phyloP scores from a whole-genome alignment of 2,329 filamentous ascomycete genomes.

The Ampelomyces quisqualis region DNA sequence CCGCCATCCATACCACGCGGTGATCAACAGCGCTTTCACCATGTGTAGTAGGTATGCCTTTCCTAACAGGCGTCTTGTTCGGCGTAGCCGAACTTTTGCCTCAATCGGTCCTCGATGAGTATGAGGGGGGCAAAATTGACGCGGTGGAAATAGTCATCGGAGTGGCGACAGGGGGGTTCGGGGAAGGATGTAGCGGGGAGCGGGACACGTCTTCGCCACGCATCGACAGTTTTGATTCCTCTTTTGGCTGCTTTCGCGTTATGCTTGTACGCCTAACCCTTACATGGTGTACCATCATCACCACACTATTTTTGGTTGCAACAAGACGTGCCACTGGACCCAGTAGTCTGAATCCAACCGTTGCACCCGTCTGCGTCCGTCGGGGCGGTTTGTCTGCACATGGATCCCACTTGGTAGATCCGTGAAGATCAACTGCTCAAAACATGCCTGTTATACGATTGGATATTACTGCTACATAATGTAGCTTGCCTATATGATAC shows the following conservation, averaged over 20 bases:
- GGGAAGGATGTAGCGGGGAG: slow-evolving; percentile 8
- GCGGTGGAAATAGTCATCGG: slow-evolving; percentile 4
- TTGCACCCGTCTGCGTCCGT: slow-evolving; percentile 5
- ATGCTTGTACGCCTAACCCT: slow-evolving; percentile 1
- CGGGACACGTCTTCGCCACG: slow-evolving; percentile 11
- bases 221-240: slow-evolving; percentile 14
- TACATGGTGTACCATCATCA: slow-evolving; percentile 1
- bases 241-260: slow-evolving; percentile 12
- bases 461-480: slow-evolving; percentile 5
- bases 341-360: slow-evolving; percentile 6
- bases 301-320: neutral
- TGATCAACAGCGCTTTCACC: slow-evolving; percentile 2
- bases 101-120: slow-evolving; percentile 8
- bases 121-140: slow-evolving; percentile 15
- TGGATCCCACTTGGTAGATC: neutral
- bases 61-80: slow-evolving; percentile 8
- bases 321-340: slow-evolving; percentile 1
- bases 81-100: slow-evolving; percentile 16
- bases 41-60: slow-evolving; percentile 6
- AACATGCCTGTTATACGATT: neutral
- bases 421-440: slow-evolving; percentile 1
- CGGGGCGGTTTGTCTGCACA: slow-evolving; percentile 2
- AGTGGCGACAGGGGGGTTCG: slow-evolving; percentile 8
- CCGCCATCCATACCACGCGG: no score
- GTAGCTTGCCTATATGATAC: slow-evolving; percentile 3